These are phyloP conservation scores for Hibiscus tridactylites DNA, from an alignment of 345 rosid genomes.

Conservation along the genomic window DNA sequence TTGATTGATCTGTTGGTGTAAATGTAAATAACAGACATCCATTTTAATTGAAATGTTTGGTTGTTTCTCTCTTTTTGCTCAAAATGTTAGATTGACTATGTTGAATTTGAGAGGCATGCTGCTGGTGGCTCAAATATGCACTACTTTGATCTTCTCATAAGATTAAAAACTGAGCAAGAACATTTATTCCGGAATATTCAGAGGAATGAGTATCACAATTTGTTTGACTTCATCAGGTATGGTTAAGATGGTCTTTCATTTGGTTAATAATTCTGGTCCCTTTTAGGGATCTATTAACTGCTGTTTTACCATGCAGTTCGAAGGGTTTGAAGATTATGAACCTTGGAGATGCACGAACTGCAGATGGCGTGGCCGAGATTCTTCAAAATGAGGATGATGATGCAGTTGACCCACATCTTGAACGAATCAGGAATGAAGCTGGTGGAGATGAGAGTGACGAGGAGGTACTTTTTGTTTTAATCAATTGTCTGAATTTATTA, in stretches of 20 bases:
- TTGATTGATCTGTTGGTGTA: background rate
- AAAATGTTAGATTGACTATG: constrained; percentile 67
- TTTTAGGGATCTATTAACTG: background rate
- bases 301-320: constrained; percentile 34
- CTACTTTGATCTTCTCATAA: constrained; percentile 90
- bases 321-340: constrained; percentile 93
- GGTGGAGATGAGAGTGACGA: constrained; percentile 94
- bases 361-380: constrained; percentile 70
- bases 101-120: constrained; percentile 98
- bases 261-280: background rate
- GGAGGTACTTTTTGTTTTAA: constrained; percentile 39
- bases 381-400: constrained; percentile 73
- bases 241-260: constrained; percentile 9
- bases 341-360: constrained; percentile 49
- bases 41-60: background rate
- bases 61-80: background rate
- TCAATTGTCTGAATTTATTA: background rate
- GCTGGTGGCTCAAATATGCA: constrained; percentile 99
- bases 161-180: constrained; percentile 89
- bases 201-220: constrained; percentile 92
- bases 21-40: background rate
- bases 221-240: constrained; percentile 79
- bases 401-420: constrained; percentile 93
- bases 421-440: constrained; percentile 74
- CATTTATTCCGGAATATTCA: constrained; percentile 94